Percentiles rank a stretch among this genome's conserved stretches.
Conservation (phyloP, 176 grass and related monocot genomes). For the Oryza rufipogon region DNA sequence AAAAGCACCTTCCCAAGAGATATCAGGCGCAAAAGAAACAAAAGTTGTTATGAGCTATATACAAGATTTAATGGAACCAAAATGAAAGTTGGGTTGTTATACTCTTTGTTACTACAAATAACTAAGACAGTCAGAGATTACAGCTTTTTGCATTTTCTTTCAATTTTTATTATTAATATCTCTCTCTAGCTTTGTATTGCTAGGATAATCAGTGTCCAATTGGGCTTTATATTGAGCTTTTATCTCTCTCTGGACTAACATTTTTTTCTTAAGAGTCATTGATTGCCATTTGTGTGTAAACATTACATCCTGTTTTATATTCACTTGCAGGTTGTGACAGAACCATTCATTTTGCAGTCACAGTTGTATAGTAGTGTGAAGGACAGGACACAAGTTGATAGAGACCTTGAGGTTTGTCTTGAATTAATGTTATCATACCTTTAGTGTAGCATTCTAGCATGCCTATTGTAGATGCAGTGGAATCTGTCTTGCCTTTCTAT, state of each 20-base stretch:
- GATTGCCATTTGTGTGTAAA: not conserved
- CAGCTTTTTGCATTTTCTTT: not conserved
- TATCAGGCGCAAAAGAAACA: not conserved
- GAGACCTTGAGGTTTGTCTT: conserved; percentile 86
- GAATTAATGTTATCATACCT: conserved; percentile 27
- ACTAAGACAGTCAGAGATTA: not conserved
- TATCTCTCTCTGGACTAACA: not conserved
- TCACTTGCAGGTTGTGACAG: conserved; percentile 51
- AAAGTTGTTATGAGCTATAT: not conserved
- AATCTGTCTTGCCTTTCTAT: conserved; percentile 26
- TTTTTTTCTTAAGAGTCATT: not conserved
- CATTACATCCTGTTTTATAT: conserved; percentile 29
- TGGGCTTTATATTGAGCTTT: not conserved
- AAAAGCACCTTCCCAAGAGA: not conserved
- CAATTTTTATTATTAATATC: not conserved
- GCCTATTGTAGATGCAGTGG: not conserved
- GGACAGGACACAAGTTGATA: conserved; percentile 89
- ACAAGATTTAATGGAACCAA: not conserved
- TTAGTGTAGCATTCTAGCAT: not conserved
- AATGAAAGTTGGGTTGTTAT: not conserved
- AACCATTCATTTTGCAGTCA: conserved; percentile 75
- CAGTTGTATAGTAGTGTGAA: conserved; percentile 88
- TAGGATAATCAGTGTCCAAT: not conserved
- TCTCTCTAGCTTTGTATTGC: not conserved
- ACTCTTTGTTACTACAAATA: not conserved